Percentiles rank a stretch among this genome's conserved stretches.
Conservation (phyloP, 2,329 filamentous ascomycete species). For the Verticillium nonalfalfae region DNA sequence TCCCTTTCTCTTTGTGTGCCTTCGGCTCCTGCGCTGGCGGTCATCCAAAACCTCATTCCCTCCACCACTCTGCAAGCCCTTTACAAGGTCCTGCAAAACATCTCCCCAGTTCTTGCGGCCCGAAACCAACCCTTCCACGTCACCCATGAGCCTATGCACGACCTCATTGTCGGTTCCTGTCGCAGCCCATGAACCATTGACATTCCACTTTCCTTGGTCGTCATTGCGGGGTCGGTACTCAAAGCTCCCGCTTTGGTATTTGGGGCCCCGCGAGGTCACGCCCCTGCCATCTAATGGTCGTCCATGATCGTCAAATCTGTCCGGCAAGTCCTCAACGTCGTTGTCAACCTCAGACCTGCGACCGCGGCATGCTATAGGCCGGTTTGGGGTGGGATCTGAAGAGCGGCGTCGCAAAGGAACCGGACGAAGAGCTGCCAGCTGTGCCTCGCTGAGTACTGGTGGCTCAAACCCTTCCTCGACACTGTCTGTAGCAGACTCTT, state of each 20-base stretch:
- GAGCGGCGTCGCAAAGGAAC: conserved; percentile 17
- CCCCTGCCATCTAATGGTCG: conserved; percentile 26
- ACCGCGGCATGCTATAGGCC: conserved; percentile 16
- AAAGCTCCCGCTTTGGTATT: conserved; percentile 35
- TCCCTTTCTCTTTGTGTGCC: conserved; percentile 13
- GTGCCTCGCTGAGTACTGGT: conserved; percentile 7
- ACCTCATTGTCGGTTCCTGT: conserved; percentile 33
- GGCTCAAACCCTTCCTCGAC: conserved; percentile 2
- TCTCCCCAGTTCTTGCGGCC: conserved; percentile 23
- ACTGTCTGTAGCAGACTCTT: conserved; percentile 8
- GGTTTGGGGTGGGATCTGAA: conserved; percentile 27
- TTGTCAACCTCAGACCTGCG: conserved; percentile 23
- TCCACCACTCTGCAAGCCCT: conserved; percentile 5
- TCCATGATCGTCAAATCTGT: conserved; percentile 39
- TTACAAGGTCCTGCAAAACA: conserved; percentile 22
- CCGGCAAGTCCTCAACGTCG: conserved; percentile 36
- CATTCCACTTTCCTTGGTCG: conserved; percentile 23
- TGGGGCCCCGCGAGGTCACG: conserved; percentile 15
- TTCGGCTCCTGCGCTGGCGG: conserved; percentile 7
- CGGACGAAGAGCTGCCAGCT: conserved; percentile 10
- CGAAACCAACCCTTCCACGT: conserved; percentile 24
- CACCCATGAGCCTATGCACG: conserved; percentile 30
- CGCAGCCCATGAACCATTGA: conserved; percentile 37
- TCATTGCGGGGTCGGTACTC: conserved; percentile 22
- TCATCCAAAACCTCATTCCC: conserved; percentile 7